Conservation (phyloP, 306 rosid genomes). For the Corylus americana region DNA sequence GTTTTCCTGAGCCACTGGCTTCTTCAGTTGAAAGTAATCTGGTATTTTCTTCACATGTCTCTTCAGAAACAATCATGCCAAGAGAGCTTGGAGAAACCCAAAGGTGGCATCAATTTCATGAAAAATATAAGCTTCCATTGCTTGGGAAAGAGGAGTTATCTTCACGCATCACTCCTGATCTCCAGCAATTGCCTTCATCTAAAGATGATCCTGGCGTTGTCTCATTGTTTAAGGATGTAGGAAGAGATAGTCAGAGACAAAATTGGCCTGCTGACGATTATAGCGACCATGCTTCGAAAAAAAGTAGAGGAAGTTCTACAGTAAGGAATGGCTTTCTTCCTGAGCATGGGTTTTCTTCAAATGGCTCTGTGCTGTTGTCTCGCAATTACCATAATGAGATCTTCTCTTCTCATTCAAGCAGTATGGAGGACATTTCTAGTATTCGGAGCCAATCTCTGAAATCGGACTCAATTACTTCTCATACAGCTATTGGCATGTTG, state of each 20-base stretch:
- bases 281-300: conserved; percentile 16
- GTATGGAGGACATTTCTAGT: conserved; percentile 44
- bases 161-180: conserved; percentile 14
- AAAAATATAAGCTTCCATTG: conserved; percentile 39
- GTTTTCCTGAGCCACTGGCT: conserved; percentile 40
- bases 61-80: conserved; percentile 39
- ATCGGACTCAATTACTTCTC: conserved; percentile 27
- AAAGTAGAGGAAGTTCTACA: conserved; percentile 29
- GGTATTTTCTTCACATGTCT: conserved; percentile 38
- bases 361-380: conserved; percentile 31
- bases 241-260: conserved; percentile 18
- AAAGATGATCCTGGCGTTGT: conserved; percentile 26
- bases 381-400: conserved; percentile 36
- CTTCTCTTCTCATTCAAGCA: conserved; percentile 42
- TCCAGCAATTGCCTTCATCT: conserved; percentile 24
- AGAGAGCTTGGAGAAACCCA: conserved; percentile 42
- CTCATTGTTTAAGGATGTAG: conserved; percentile 27
- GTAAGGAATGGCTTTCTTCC: conserved; percentile 41
- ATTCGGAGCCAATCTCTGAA: conserved; percentile 32
- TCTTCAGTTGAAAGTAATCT: conserved; percentile 37
- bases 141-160: conserved; percentile 37
- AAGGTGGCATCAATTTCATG: conserved; percentile 43
- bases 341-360: conserved; percentile 47
- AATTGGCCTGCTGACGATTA: conserved; percentile 17
- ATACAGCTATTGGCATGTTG: conserved; percentile 27